phyloP scores from a whole-genome alignment of 169 alveolate genomes.

The Babesia gibsoni region DNA sequence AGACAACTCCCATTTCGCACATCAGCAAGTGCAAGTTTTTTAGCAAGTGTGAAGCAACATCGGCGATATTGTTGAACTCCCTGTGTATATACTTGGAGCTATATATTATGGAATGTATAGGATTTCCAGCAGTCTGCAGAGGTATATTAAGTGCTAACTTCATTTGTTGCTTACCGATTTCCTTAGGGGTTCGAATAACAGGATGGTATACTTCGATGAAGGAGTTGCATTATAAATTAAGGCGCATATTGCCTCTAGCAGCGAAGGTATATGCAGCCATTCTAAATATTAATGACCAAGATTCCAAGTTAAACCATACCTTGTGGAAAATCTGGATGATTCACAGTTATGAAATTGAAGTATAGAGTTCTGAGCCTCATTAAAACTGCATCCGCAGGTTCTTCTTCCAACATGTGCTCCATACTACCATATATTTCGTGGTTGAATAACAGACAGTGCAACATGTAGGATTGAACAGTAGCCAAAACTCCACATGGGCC shows the following conservation, averaged over 20 bases:
- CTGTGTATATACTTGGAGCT: conserved; percentile 45
- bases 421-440: conserved; percentile 56
- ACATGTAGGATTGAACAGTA: conserved; percentile 64
- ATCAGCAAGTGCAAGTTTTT: conserved; percentile 67
- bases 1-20: conserved; percentile 70
- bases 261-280: conserved; percentile 22
- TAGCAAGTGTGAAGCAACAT: conserved; percentile 66
- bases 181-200: conserved; percentile 29
- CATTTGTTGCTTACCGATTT: not conserved
- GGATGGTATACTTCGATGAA: conserved; percentile 10
- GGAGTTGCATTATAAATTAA: conserved; percentile 36
- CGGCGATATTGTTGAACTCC: conserved; percentile 68
- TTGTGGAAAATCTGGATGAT: conserved; percentile 40
- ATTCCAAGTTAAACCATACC: not conserved
- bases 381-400: conserved; percentile 17
- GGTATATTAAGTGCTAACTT: not conserved
- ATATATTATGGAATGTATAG: conserved; percentile 15
- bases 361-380: conserved; percentile 10
- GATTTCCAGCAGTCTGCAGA: conserved; percentile 9
- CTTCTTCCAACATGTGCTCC: conserved; percentile 7
- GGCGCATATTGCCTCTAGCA: conserved; percentile 40
- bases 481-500: conserved; percentile 76
- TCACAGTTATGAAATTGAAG: conserved; percentile 20
- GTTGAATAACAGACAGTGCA: conserved; percentile 65
- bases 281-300: conserved; percentile 13